Evolutionary conservation across 768 basidiomycete species (phyloP), one percentile per base, ranked within the genome.

Genomic region (Lentinula lateritia): DNA sequence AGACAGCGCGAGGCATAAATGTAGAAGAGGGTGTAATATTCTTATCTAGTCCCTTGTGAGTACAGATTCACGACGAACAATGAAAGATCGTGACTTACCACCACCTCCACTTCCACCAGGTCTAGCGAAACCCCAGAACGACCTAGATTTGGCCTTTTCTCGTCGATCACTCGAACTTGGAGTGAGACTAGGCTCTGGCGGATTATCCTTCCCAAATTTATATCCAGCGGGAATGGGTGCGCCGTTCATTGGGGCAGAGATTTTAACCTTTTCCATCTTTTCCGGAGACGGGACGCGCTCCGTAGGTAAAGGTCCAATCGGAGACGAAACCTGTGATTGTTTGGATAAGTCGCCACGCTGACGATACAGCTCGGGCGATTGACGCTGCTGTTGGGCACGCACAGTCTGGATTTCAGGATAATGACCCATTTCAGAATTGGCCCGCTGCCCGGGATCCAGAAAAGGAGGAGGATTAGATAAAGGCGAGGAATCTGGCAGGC

Each of bases 51-150:
- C 7, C 32, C 34, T 32, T 16, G 34, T 48, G 8, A 48, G 50
- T 12, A 38, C 36, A 9, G 15, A 28, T 28, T 18, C n/a, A 15
- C 54, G 41, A 5, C 34, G n/a, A 36, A 9, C 36, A 53, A 63
- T 36, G 53, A 58, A 61, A 6, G 60, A 63, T 28, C 28, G 28
- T 28, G 59, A 23, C 50, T 52, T 35, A 52, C 50, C 50, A 9
- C 50, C 15, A 50, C 18, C 43, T 57, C 60, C 59, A 52, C 50
- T 72, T 81, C 84, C 81, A 63, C 80, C 79, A 32, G 82, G 82
- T 69, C 85, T 83, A 32, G 92, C 90, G 71, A 96, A 97, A 69
- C 87, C 88, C 93, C 95, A 97, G 78, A 98, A 97, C 6, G 87
- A 87, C 52, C 92, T 84, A 62, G 92, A 94, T 76, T 95, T 95